phyloP scores from a whole-genome alignment of 2,329 filamentous ascomycete genomes.

The Amphichorda felina region DNA sequence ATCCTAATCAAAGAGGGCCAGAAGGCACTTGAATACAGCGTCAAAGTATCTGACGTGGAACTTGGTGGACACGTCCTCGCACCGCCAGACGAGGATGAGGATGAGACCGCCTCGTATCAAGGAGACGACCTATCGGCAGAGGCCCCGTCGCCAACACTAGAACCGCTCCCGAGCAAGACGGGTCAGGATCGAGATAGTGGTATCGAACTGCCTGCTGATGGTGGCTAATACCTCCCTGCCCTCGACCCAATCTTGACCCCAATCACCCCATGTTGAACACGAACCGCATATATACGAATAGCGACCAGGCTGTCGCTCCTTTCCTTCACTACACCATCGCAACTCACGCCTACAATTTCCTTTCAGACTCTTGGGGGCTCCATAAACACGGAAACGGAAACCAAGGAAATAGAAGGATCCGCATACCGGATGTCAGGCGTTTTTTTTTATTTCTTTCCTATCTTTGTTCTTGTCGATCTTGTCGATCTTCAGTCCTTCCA shows the following conservation, averaged over 20 bases:
- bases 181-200: slow-evolving; percentile 40
- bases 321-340: not conserved
- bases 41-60: slow-evolving; percentile 67
- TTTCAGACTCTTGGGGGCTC: not conserved
- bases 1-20: slow-evolving; percentile 80
- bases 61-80: slow-evolving; percentile 70
- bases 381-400: not conserved
- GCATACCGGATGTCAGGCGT: not conserved
- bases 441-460: not conserved
- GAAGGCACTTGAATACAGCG: slow-evolving; percentile 74
- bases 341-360: not conserved
- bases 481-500: not conserved
- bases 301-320: not conserved
- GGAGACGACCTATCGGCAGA: slow-evolving; percentile 8
- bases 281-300: not conserved
- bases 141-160: slow-evolving; percentile 1
- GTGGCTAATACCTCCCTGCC: slow-evolving; percentile 12
- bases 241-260: not conserved
- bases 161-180: slow-evolving; percentile 8
- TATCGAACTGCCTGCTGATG: slow-evolving; percentile 33
- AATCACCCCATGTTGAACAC: too few relatives aligned
- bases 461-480: slow-evolving; percentile 2
- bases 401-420: not conserved
- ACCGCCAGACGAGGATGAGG: slow-evolving; percentile 48
- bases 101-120: slow-evolving; percentile 12